These are phyloP conservation scores for Phytopythium montanum DNA, from an alignment of 352 stramenopile species.

Conservation along the genomic window DNA sequence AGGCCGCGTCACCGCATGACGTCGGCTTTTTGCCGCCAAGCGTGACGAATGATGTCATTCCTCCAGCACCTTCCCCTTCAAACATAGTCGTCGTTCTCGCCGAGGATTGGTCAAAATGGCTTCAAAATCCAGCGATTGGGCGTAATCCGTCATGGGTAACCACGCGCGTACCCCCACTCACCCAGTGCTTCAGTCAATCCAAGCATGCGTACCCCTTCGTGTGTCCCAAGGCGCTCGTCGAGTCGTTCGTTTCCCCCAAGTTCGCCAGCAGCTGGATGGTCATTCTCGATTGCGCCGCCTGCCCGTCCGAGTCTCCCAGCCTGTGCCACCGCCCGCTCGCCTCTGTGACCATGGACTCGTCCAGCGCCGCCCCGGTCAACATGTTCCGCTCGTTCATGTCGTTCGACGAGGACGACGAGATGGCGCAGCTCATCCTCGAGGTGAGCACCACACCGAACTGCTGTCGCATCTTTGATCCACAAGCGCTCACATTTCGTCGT, in stretches of 20 bases:
- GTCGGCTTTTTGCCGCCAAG: not conserved
- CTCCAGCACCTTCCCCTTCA: constrained; percentile 7
- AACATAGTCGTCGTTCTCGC: not conserved
- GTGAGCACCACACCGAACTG: constrained; percentile 13
- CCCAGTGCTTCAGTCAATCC: not conserved
- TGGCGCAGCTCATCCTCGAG: constrained; percentile 75
- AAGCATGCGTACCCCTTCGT: not conserved
- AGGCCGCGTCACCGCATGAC: constrained; percentile 22
- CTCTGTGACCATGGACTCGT: constrained; percentile 32
- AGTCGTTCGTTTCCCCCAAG: constrained; percentile 7
- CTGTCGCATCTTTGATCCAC: constrained; percentile 1
- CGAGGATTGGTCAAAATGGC: not conserved
- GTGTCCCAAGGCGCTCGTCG: constrained; percentile 16
- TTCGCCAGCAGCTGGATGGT: not conserved
- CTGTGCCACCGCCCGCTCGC: constrained; percentile 1
- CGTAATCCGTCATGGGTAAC: constrained; percentile 9
- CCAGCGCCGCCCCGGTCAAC: constrained; percentile 24
- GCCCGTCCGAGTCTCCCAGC: constrained; percentile 1
- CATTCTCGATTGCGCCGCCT: constrained; percentile 12
- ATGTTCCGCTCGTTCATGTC: constrained; percentile 73
- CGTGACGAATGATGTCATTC: constrained; percentile 22
- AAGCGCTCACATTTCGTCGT: not conserved
- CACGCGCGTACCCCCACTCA: not conserved
- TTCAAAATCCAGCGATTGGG: not conserved
- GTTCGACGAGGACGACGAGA: constrained; percentile 62